phyloP scores from a whole-genome alignment of 768 basidiomycete genomes.

The Suillus paluster region DNA sequence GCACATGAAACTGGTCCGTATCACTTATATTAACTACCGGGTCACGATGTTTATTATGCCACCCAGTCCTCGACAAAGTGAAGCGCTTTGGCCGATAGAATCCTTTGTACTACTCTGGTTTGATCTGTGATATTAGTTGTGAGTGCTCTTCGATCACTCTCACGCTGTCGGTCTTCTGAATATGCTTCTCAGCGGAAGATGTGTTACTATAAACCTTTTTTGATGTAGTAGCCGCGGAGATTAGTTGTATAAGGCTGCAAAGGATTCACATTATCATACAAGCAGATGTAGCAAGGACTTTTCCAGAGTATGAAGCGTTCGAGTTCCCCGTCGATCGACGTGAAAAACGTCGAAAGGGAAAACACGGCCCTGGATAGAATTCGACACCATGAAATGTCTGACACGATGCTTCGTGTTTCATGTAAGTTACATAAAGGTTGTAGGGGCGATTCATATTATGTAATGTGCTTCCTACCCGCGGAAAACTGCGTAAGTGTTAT shows the following conservation, averaged over 20 bases:
- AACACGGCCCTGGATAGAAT: neutral
- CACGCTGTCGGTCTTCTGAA: neutral
- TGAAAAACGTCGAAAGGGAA: neutral
- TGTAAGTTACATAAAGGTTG: neutral
- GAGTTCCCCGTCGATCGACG: neutral
- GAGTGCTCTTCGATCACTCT: neutral
- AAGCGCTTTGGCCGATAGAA: neutral
- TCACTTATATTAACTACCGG: neutral
- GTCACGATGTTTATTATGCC: neutral
- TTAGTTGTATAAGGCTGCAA: slow-evolving; percentile 4
- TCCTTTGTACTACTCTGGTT: neutral
- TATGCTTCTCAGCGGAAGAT: neutral
- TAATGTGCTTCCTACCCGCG: no score
- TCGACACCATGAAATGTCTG: neutral
- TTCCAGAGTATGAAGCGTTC: neutral
- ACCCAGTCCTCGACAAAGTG: neutral
- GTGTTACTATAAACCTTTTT: slow-evolving; percentile 4
- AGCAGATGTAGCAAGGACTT: slow-evolving; percentile 1
- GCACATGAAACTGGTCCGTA: slow-evolving; percentile 68
- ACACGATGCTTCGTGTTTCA: neutral
- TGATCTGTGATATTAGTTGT: slow-evolving; percentile 5
- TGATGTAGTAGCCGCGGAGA: neutral
- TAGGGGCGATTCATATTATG: neutral
- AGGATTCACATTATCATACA: neutral
- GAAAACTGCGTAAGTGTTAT: no score